A percentile compares a stretch with the other conserved stretches of the same genome.
phyloP scores from a whole-genome alignment of 208 protist genomes.

The Leishmania braziliensis region DNA sequence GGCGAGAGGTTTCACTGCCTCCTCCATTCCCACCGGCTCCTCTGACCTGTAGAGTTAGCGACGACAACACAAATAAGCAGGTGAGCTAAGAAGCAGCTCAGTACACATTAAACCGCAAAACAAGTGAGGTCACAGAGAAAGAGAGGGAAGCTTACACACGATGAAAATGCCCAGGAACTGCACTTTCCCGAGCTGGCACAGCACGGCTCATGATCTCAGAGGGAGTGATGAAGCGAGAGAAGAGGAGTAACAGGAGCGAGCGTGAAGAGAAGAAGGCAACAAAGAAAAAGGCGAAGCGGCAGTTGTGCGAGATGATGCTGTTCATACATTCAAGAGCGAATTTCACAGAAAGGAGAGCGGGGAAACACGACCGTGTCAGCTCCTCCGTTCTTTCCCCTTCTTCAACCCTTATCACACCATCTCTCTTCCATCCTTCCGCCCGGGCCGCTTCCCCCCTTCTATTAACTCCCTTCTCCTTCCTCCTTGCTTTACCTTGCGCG shows the following conservation, averaged over 20 bases:
- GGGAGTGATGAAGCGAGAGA: background rate
- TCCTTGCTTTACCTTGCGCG: background rate
- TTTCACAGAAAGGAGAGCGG: too few relatives aligned
- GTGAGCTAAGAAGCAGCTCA: background rate
- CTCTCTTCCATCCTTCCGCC: background rate
- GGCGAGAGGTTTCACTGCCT: background rate
- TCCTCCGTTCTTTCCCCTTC: background rate
- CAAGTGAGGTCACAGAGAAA: background rate
- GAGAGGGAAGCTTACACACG: background rate
- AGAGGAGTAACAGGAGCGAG: background rate
- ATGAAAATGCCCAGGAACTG: background rate
- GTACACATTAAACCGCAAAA: background rate
- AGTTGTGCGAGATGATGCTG: too few relatives aligned
- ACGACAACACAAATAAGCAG: background rate
- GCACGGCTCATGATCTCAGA: background rate
- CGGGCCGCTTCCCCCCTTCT: background rate
- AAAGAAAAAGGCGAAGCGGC: background rate
- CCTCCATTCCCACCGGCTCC: background rate
- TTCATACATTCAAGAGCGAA: too few relatives aligned
- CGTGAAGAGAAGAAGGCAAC: background rate
- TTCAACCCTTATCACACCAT: background rate
- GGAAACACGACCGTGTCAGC: background rate
- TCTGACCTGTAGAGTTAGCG: background rate
- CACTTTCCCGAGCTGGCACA: background rate
- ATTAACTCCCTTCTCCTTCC: background rate